Evolutionary conservation across 2,329 filamentous ascomycete species (phyloP).

Genomic region (Sporothrix mexicana): DNA sequence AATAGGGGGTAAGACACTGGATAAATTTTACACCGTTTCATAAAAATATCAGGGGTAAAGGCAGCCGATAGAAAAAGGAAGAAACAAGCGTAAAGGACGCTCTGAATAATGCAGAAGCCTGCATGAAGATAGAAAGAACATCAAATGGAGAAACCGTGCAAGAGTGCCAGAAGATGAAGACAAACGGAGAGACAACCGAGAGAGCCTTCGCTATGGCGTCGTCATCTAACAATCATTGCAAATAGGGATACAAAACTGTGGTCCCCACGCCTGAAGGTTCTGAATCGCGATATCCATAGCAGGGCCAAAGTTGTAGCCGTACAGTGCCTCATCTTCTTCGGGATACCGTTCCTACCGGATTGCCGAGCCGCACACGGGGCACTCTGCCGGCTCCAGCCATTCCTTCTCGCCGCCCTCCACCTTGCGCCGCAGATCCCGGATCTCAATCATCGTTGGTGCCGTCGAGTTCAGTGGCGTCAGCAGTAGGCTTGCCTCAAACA

Average conservation of each 20-base stretch:
- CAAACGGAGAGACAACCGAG: background rate
- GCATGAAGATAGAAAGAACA: background rate
- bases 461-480: slow-evolving; percentile 53
- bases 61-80: too few species aligned
- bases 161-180: background rate
- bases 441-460: slow-evolving; percentile 55
- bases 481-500: slow-evolving; percentile 58
- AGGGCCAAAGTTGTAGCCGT: too few species aligned
- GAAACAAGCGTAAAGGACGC: background rate
- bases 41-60: background rate
- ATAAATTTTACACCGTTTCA: slow-evolving; percentile 16
- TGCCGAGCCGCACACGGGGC: slow-evolving; percentile 54
- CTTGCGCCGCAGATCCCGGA: slow-evolving; percentile 57
- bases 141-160: background rate
- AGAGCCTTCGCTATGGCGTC: too few species aligned
- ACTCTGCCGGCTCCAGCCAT: slow-evolving; percentile 60
- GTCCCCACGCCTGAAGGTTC: too few species aligned
- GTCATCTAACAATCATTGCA: too few species aligned
- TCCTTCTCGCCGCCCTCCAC: slow-evolving; percentile 56
- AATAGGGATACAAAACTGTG: too few species aligned
- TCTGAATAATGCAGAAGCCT: background rate
- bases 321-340: background rate
- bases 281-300: too few species aligned
- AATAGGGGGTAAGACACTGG: background rate
- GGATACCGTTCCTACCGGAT: slow-evolving; percentile 31